Evolutionary conservation across 345 rosid species (phyloP), one percentile per base, ranked within the genome.

Genomic region (Syzygium aqueum): DNA sequence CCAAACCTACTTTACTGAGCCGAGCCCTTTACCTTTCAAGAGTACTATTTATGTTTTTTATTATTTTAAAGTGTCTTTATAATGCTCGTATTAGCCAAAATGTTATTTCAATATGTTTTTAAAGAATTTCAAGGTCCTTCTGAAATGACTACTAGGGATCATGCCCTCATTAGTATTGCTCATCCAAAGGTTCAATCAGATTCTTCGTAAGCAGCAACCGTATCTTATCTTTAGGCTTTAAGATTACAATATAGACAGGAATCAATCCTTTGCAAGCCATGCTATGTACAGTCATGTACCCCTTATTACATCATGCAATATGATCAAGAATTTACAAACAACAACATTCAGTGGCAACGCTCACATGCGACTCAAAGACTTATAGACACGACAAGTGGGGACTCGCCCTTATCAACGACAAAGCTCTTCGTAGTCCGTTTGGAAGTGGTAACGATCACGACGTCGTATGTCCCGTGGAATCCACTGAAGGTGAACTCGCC

Each of bases 401-500:
- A 86, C 82, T 90, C 94, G 53, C 95, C 98, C 91, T 93, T 89
- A 16, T 94, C 95, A 28, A 96, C 96, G 63, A 90, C 91, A 86
- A 97, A 91, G 23, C 91, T 94, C 91, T 89, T 93, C 14, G 88
- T 85, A 6, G 93, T 88, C 88, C 89, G 93, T 90, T 91, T 82
- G 30, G 91, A 87, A 65, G 52, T 27, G 43, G 91, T 88, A 22
- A 87, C 85, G 80, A 96, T 84, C 86, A 90, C 91, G 87, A 97
- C 89, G 30, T 82, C 88, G 53, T 96, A 97, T 25, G 91, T 89
- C 87, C 99, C 99, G 88, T 95, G 97, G 56, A 94, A 97, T 57
- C 99, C 99, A 90, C 98, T 94, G 49, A 96, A 97, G n/a, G 85
- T 51, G 28, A 94, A 91, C 61, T 92, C 93, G 77, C 93, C 97